Percentiles rank a stretch among this genome's conserved stretches.
Conservation (phyloP, 768 basidiomycete genomes). For the Boletellus emodensis region DNA sequence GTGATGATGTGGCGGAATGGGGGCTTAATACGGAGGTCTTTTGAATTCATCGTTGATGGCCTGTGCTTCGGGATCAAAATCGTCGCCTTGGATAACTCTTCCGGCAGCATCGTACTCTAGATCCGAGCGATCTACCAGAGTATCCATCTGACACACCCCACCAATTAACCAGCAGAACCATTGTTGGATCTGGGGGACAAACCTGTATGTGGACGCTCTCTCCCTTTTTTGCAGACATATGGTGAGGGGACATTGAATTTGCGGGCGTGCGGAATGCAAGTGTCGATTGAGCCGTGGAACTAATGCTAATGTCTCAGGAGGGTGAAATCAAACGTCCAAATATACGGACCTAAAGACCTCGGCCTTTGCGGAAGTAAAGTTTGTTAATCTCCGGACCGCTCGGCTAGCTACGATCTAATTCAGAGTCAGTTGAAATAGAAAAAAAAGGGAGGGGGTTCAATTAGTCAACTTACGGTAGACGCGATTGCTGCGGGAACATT, state of each 20-base stretch:
- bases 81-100: constrained; percentile 40
- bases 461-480: constrained; percentile 47
- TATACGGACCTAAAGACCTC: constrained; percentile 51
- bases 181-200: background rate
- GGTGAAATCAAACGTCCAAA: constrained; percentile 20
- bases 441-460: background rate
- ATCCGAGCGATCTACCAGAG: constrained; percentile 48
- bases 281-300: constrained; percentile 45
- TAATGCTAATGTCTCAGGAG: constrained; percentile 18
- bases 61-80: constrained; percentile 58
- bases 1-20: background rate
- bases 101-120: constrained; percentile 58
- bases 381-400: constrained; percentile 61
- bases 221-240: constrained; percentile 34
- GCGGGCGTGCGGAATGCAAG: constrained; percentile 54
- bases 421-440: background rate
- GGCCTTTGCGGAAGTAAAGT: constrained; percentile 46
- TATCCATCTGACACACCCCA: constrained; percentile 54
- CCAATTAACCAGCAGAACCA: constrained; percentile 3
- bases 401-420: constrained; percentile 61
- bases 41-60: constrained; percentile 62
- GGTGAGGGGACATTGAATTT: constrained; percentile 24
- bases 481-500: constrained; percentile 71
- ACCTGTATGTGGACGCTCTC: constrained; percentile 64
- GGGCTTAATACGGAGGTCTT: constrained; percentile 41